Conservation (phyloP, 805 yeast species). For the Ogataea naganishii region DNA sequence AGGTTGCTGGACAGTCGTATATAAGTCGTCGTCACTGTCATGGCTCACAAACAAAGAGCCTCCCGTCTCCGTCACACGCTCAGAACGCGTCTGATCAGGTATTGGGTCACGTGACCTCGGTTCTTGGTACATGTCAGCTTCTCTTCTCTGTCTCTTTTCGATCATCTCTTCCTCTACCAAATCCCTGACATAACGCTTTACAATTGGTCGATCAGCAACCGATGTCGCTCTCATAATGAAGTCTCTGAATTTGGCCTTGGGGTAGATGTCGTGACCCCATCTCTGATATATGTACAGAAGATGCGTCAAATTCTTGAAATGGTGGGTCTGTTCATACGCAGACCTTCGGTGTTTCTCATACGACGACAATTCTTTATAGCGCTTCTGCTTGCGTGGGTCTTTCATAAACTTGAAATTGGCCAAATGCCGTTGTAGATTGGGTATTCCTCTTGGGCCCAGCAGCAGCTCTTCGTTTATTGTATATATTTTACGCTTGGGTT, state of each 20-base stretch:
- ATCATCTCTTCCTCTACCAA: slow-evolving; percentile 29
- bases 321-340: slow-evolving; percentile 28
- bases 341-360: slow-evolving; percentile 8
- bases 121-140: neutral
- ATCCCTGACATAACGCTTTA: slow-evolving; percentile 33
- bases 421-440: slow-evolving; percentile 33
- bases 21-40: slow-evolving; percentile 13
- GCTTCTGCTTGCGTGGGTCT: slow-evolving; percentile 11
- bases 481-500: slow-evolving; percentile 23
- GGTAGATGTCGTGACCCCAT: slow-evolving; percentile 72
- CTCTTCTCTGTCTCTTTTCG: slow-evolving; percentile 3
- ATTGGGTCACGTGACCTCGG: neutral
- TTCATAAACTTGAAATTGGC: slow-evolving; percentile 24
- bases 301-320: slow-evolving; percentile 37
- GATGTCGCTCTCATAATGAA: slow-evolving; percentile 46
- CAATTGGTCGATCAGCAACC: slow-evolving; percentile 33
- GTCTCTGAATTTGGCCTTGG: slow-evolving; percentile 72
- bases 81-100: neutral
- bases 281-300: slow-evolving; percentile 53
- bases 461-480: slow-evolving; percentile 45
- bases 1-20: no score
- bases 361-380: slow-evolving; percentile 17
- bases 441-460: slow-evolving; percentile 47
- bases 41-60: slow-evolving; percentile 12
- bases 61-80: neutral